Evolutionary conservation across 2,329 filamentous ascomycete genomes (phyloP), one percentile per base, ranked within the genome.

Genomic region (Nannizziopsis arthrosporioides): DNA sequence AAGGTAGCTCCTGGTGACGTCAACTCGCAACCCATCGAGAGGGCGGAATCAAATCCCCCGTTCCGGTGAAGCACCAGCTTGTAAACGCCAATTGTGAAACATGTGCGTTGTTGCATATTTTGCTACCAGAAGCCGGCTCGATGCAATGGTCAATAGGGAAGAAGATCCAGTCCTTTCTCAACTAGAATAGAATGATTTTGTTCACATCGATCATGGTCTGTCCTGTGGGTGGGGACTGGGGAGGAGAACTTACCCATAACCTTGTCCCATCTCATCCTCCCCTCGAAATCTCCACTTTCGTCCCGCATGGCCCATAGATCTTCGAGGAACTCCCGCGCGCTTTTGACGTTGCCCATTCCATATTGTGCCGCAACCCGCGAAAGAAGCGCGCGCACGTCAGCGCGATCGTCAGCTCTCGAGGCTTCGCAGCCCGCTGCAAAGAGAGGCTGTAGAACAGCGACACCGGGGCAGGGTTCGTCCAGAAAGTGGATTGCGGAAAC

Each of bases 401-500:
- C 66, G 12, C 78, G 66, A 57, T 82, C 78, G 7, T 64, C 66
- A 1, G 60, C 55, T 12, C 59, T 67, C 7, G 68, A 63, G 0
- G 78, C 78, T 59, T 82, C 79, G 57, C 78, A 81, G 1, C 76
- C 72, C 1, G 77, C 75, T 8, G 79, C 77, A 55, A 82, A 82
- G 2, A 82, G 64, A 1, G 79, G 79, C 77, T 78, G 82, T 1
- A 82, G 68, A 32, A 82, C 64, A 2, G 79, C 79, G 1, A 75
- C 73, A 75, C 81, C 80, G 0, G 79, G 79, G 0, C 79, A 55
- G 8, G 54, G 52, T 43, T 53, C 52, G 10, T 46, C 38, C 17
- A 54, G 36, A 27, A 55, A 51, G 22, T 50, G 51, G 27, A 54
- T 51, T 9, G 50, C 49, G 3, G 50, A 51, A 8, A 53, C 42